phyloP scores from a whole-genome alignment of 768 basidiomycete genomes.

The Pulveroboletus sp. region DNA sequence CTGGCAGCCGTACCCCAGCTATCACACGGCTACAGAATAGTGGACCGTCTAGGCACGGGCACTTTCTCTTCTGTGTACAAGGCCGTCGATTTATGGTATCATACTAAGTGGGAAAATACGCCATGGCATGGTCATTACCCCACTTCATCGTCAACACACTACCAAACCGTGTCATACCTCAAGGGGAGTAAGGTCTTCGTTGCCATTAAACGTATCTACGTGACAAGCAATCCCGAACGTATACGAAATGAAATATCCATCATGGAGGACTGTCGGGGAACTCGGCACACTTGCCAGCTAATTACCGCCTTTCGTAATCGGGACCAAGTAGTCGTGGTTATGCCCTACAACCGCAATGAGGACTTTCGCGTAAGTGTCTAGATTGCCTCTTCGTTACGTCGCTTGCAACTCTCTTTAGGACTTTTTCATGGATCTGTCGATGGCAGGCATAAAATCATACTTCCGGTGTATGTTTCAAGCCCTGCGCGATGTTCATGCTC shows the following conservation, averaged over 20 bases:
- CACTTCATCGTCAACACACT: conserved; percentile 56
- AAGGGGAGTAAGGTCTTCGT: conserved; percentile 63
- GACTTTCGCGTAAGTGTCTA: conserved; percentile 81
- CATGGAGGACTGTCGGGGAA: conserved; percentile 79
- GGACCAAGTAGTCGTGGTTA: conserved; percentile 90
- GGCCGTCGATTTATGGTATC: conserved; percentile 75
- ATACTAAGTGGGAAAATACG: conserved; percentile 70
- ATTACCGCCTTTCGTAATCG: conserved; percentile 89
- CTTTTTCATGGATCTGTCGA: conserved; percentile 70
- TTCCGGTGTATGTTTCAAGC: conserved; percentile 89
- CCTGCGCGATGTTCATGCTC: conserved; percentile 78
- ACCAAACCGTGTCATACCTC: conserved; percentile 47
- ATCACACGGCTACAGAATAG: conserved; percentile 60
- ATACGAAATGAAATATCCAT: conserved; percentile 92
- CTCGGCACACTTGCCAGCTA: conserved; percentile 84
- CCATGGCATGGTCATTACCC: conserved; percentile 70
- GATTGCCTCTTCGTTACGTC: background rate
- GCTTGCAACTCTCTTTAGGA: conserved; percentile 42
- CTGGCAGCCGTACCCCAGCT: conserved; percentile 63
- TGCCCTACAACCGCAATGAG: conserved; percentile 89
- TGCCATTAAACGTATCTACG: conserved; percentile 95
- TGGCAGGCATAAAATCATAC: conserved; percentile 77
- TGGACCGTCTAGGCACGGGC: conserved; percentile 93
- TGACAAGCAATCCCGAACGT: conserved; percentile 88
- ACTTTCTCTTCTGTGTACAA: conserved; percentile 99